A percentile compares a stretch with the other conserved stretches of the same genome.
These are phyloP conservation scores for Neofusicoccum kwambonambiense DNA, from an alignment of 2,329 filamentous ascomycete species.

Conservation along the genomic window DNA sequence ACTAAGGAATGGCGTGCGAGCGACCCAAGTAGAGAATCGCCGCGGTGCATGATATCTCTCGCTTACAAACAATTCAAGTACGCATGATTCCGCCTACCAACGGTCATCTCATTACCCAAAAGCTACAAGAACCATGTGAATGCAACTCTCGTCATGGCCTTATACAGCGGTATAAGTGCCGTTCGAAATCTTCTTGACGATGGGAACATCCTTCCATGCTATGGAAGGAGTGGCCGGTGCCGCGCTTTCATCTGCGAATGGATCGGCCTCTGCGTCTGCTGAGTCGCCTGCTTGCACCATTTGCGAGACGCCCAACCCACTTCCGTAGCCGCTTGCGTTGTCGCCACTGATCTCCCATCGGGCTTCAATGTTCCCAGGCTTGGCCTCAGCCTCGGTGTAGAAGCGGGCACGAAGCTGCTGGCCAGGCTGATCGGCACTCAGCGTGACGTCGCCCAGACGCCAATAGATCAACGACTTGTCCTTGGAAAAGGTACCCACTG, in stretches of 20 bases:
- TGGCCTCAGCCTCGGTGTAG: conserved; percentile 67
- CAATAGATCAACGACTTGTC: conserved; percentile 78
- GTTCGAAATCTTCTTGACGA: conserved; percentile 37
- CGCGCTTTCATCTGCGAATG: conserved; percentile 66
- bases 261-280: conserved; percentile 56
- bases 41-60: conserved; percentile 10
- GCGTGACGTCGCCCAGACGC: conserved; percentile 72
- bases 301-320: conserved; percentile 60
- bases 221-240: conserved; percentile 26
- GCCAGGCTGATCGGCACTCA: conserved; percentile 56
- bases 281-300: conserved; percentile 41
- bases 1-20: conserved; percentile 1
- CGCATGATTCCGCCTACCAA: conserved; percentile 7
- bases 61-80: background rate
- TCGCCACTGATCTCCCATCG: conserved; percentile 69
- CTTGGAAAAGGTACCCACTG: conserved; percentile 73
- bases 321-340: conserved; percentile 50
- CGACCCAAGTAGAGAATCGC: background rate
- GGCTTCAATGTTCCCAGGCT: conserved; percentile 76
- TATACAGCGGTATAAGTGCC: conserved; percentile 31
- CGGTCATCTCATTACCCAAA: conserved; percentile 8
- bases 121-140: conserved; percentile 1
- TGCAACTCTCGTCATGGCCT: background rate
- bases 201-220: conserved; percentile 33
- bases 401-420: conserved; percentile 84